Evolutionary conservation across 1,284 basidiomycete species (phyloP).

Genomic region (Malassezia vespertilionis): DNA sequence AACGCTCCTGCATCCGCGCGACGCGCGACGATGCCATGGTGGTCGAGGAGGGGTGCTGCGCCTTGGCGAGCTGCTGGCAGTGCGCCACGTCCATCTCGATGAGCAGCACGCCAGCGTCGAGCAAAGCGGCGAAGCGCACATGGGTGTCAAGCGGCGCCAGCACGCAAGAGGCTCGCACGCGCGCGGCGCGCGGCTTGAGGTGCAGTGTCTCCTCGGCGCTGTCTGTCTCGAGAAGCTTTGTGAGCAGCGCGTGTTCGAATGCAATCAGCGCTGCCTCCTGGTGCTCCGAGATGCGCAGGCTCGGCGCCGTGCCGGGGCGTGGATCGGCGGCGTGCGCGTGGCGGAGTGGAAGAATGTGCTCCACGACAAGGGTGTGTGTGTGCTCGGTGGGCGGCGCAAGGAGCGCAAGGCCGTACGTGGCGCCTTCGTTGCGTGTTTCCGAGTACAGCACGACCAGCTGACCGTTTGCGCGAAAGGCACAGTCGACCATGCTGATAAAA

Average conservation of each 20-base stretch:
- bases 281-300: constrained; percentile 28
- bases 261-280: constrained; percentile 28
- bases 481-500: constrained; percentile 20
- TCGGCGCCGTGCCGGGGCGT: constrained; percentile 27
- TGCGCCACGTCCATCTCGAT: constrained; percentile 25
- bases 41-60: constrained; percentile 14
- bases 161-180: too few relatives aligned
- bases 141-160: too few relatives aligned
- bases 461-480: constrained; percentile 17
- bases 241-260: constrained; percentile 31
- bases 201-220: constrained; percentile 43
- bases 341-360: constrained; percentile 11
- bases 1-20: constrained; percentile 61
- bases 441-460: constrained; percentile 27
- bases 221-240: constrained; percentile 21
- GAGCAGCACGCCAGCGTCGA: constrained; percentile 29
- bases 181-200: constrained; percentile 37
- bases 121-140: constrained; percentile 38
- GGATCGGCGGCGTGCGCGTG: constrained; percentile 25
- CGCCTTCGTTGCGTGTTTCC: constrained; percentile 16
- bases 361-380: not conserved
- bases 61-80: constrained; percentile 19
- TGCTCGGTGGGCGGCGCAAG: constrained; percentile 15
- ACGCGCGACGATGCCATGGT: constrained; percentile 35
- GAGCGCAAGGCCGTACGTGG: constrained; percentile 23